Conservation (phyloP, 2,329 filamentous ascomycete species). For the Capronia epimyces region DNA sequence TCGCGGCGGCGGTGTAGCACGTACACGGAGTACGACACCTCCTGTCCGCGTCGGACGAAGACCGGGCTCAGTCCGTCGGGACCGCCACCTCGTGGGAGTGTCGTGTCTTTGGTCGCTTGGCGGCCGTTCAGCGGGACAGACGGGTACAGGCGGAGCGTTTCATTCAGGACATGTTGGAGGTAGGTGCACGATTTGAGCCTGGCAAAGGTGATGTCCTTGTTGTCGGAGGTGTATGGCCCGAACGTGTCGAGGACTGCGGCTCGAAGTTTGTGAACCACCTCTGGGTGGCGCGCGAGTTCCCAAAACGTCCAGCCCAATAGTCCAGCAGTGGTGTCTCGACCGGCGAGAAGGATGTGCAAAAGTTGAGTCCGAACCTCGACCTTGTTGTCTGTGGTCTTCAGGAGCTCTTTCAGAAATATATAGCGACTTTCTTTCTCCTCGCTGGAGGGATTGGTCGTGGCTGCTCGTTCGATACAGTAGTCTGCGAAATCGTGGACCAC, state of each 20-base stretch:
- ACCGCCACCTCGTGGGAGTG: constrained; percentile 47
- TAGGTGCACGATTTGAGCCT: constrained; percentile 20
- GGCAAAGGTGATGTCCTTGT: constrained; percentile 12
- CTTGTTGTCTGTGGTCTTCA: constrained; percentile 41
- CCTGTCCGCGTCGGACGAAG: constrained; percentile 48
- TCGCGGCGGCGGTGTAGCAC: constrained; percentile 66
- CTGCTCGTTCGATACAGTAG: constrained; percentile 28
- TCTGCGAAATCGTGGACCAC: constrained; percentile 46
- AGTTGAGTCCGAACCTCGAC: constrained; percentile 43
- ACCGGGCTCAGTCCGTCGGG: constrained; percentile 43
- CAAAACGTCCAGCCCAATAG: constrained; percentile 45
- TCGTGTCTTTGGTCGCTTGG: constrained; percentile 45
- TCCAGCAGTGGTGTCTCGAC: constrained; percentile 50
- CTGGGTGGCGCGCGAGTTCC: constrained; percentile 40
- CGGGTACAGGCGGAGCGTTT: constrained; percentile 45
- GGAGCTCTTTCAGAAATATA: constrained; percentile 47
- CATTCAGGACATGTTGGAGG: constrained; percentile 29
- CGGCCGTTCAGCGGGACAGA: constrained; percentile 49
- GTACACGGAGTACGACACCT: constrained; percentile 62
- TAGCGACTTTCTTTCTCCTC: constrained; percentile 34
- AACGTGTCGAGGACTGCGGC: constrained; percentile 35
- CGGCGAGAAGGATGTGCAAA: constrained; percentile 49
- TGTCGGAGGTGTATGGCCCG: constrained; percentile 35
- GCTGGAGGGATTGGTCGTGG: constrained; percentile 30
- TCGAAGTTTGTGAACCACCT: constrained; percentile 36